Conservation (phyloP, 495 filamentous ascomycete species). For the Terfezia claveryi region DNA sequence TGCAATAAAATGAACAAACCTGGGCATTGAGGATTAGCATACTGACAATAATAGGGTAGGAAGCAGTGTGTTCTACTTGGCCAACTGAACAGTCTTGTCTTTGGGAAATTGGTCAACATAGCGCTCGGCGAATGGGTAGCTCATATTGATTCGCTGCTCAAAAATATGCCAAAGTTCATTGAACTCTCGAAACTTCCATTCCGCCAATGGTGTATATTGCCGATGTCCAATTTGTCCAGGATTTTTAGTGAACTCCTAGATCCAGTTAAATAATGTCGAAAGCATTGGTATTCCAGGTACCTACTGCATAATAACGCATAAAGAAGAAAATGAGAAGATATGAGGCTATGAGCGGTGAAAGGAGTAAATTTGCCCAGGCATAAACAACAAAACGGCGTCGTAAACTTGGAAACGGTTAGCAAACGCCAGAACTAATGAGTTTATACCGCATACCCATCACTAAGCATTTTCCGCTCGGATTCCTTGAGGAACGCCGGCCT, state of each 20-base stretch:
- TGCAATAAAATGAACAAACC: conserved; percentile 67
- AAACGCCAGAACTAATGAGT: not conserved
- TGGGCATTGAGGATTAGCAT: conserved; percentile 7
- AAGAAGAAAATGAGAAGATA: conserved; percentile 75
- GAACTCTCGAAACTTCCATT: conserved; percentile 98
- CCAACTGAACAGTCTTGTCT: conserved; percentile 65
- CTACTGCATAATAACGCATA: conserved; percentile 71
- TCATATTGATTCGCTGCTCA: conserved; percentile 73
- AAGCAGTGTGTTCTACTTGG: conserved; percentile 16
- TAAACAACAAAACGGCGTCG: conserved; percentile 55
- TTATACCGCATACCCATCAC: conserved; percentile 28
- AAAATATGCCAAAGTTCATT: conserved; percentile 91
- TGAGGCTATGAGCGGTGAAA: conserved; percentile 60
- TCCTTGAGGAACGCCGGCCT: conserved; percentile 64
- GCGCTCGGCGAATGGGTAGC: conserved; percentile 71
- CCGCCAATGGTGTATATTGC: conserved; percentile 76
- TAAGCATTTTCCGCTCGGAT: conserved; percentile 53
- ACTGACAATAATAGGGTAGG: not conserved
- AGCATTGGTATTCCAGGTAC: conserved; percentile 9
- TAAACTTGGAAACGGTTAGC: conserved; percentile 25
- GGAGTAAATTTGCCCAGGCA: conserved; percentile 65
- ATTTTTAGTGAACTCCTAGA: conserved; percentile 73
- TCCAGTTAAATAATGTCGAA: not conserved
- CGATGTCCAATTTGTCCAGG: conserved; percentile 62
- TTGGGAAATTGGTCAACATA: conserved; percentile 96